Evolutionary conservation across 495 filamentous ascomycete species (phyloP).

Genomic region (Neurospora cerealis): DNA sequence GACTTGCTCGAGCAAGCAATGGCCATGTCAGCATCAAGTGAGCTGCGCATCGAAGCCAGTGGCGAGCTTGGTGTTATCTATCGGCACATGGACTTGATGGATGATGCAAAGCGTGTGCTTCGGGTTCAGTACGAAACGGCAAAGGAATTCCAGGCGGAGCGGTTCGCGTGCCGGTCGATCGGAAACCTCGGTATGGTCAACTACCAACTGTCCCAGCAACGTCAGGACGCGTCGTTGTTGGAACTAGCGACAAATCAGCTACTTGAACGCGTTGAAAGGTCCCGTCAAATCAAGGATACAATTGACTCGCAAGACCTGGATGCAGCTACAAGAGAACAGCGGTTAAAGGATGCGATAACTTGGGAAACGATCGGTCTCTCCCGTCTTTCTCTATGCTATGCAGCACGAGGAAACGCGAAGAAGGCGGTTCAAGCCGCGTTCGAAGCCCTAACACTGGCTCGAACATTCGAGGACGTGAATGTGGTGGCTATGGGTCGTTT

Average conservation of each 20-base stretch:
- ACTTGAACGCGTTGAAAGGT: not conserved
- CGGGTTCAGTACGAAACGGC: slow-evolving; percentile 16
- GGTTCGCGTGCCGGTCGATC: slow-evolving; percentile 20
- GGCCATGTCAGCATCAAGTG: not conserved
- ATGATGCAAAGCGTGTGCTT: slow-evolving; percentile 14
- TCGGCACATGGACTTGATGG: slow-evolving; percentile 14
- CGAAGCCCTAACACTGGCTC: not conserved
- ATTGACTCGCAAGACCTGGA: not conserved
- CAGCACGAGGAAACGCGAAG: not conserved
- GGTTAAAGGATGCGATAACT: not conserved
- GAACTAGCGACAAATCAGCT: slow-evolving; percentile 3
- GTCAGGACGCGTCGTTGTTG: not conserved
- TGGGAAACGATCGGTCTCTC: slow-evolving; percentile 9
- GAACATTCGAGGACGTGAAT: not conserved
- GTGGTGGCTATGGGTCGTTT: slow-evolving; percentile 1
- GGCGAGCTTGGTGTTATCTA: slow-evolving; percentile 24
- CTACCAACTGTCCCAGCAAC: slow-evolving; percentile 17
- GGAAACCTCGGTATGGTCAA: slow-evolving; percentile 26
- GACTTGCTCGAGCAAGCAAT: slow-evolving; percentile 2
- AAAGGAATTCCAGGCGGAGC: slow-evolving; percentile 6
- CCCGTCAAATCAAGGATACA: not conserved
- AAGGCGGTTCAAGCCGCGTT: not conserved
- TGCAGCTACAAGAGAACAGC: not conserved
- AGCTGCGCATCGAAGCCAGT: slow-evolving; percentile 5
- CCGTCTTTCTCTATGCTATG: slow-evolving; percentile 14